phyloP scores from a whole-genome alignment of 139 green algal genomes.

The Chlamydomonas sp. region DNA sequence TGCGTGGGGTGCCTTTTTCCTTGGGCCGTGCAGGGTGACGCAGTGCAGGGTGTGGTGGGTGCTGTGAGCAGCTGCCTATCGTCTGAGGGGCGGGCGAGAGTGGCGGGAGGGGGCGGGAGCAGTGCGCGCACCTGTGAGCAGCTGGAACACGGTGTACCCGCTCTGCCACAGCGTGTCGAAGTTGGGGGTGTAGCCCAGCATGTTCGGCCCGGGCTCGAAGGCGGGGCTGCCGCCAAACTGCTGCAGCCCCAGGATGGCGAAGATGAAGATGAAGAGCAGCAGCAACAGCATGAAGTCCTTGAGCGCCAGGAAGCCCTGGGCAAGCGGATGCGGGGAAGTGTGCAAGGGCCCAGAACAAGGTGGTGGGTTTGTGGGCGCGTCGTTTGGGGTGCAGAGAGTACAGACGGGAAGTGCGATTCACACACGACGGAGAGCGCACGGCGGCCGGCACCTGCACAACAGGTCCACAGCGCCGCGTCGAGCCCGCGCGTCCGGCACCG shows the following conservation, averaged over 20 bases:
- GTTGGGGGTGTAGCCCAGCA: conserved; percentile 45
- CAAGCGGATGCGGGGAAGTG: neutral
- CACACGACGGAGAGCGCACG: no score
- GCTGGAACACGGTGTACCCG: conserved; percentile 63
- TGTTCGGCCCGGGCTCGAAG: conserved; percentile 28
- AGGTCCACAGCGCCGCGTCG: no score
- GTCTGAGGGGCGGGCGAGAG: no score
- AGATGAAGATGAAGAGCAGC: conserved; percentile 59
- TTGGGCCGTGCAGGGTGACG: no score
- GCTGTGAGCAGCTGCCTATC: no score
- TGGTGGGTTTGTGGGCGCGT: neutral
- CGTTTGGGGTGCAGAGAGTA: conserved; percentile 1
- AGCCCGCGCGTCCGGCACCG: no score
- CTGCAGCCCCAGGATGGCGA: conserved; percentile 62
- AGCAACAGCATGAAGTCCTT: conserved; percentile 56
- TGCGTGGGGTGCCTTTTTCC: no score
- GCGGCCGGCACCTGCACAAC: no score
- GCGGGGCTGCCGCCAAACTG: conserved; percentile 47
- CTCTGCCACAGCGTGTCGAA: conserved; percentile 63
- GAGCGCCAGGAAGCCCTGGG: conserved; percentile 40
- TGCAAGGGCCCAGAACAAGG: neutral
- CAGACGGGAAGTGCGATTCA: neutral
- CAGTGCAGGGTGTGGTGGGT: no score
- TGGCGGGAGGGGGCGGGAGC: no score
- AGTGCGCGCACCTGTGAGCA: conserved; percentile 21